phyloP scores from a whole-genome alignment of 2,329 filamentous ascomycete species.

The Didymella arachidicola region DNA sequence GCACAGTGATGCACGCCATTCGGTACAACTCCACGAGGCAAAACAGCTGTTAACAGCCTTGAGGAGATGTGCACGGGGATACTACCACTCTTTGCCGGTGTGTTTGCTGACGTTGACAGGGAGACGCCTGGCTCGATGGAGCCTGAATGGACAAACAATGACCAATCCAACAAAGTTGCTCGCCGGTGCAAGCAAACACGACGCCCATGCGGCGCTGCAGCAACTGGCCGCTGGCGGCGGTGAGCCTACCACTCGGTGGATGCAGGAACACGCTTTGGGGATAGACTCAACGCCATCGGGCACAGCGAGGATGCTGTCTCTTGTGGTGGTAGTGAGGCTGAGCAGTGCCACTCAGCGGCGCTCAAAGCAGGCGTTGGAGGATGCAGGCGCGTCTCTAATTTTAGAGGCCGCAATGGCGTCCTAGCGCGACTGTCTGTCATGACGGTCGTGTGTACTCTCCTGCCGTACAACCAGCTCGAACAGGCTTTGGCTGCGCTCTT shows the following conservation, averaged over 20 bases:
- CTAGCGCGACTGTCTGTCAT: conserved; percentile 13
- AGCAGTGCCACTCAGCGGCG: conserved; percentile 29
- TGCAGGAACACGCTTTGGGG: conserved; percentile 13
- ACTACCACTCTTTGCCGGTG: conserved; percentile 1
- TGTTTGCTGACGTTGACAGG: conserved; percentile 24
- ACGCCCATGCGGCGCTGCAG: conserved; percentile 11
- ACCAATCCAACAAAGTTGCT: conserved; percentile 17
- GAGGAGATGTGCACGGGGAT: conserved; percentile 20
- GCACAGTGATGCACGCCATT: conserved; percentile 9
- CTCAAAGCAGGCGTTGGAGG: conserved; percentile 24
- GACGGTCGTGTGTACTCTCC: conserved; percentile 12
- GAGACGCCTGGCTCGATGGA: conserved; percentile 21
- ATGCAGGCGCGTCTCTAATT: conserved; percentile 29
- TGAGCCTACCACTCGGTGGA: conserved; percentile 18
- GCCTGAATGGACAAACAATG: conserved; percentile 16
- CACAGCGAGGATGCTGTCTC: conserved; percentile 14
- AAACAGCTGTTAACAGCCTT: conserved; percentile 5
- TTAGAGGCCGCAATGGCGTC: conserved; percentile 24
- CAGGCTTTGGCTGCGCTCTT: conserved; percentile 14
- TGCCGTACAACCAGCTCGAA: conserved; percentile 5
- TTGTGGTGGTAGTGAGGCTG: conserved; percentile 35
- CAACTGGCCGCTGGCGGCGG: conserved; percentile 15
- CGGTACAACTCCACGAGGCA: conserved; percentile 1
- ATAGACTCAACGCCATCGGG: conserved; percentile 16
- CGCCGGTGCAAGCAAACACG: conserved; percentile 13